A percentile compares a stretch with the other conserved stretches of the same genome.
Evolutionary conservation across 2,329 filamentous ascomycete genomes (phyloP).

Genomic region (Xylariaceae sp.): DNA sequence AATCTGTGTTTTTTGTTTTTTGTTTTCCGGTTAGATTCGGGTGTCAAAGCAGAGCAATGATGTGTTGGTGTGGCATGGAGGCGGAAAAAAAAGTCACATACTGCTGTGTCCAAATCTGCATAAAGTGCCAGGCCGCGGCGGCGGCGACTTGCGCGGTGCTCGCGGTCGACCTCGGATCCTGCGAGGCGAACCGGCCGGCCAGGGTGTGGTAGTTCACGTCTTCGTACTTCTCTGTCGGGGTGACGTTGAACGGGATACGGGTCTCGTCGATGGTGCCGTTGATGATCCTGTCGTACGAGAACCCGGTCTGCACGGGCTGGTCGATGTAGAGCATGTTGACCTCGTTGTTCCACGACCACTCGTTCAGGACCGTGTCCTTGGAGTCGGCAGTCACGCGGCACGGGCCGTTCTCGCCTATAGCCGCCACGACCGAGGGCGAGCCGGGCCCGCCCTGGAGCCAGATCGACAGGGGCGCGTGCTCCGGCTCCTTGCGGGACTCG

Average conservation of each 20-base stretch:
- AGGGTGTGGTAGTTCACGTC: neutral
- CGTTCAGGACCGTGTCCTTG: constrained; percentile 29
- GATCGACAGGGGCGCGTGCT: constrained; percentile 51
- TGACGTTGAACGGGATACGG: constrained; percentile 17
- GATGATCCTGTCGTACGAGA: constrained; percentile 20
- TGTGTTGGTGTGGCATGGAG: too few species aligned
- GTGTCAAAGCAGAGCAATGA: too few species aligned
- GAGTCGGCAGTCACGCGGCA: constrained; percentile 46
- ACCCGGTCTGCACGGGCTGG: constrained; percentile 41
- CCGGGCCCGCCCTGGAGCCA: constrained; percentile 60
- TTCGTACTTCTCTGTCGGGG: neutral
- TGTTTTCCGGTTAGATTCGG: too few species aligned
- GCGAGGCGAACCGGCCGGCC: neutral
- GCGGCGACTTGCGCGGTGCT: constrained; percentile 6
- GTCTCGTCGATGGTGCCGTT: constrained; percentile 30
- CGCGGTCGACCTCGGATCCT: neutral
- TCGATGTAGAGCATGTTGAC: constrained; percentile 39
- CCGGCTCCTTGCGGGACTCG: constrained; percentile 46
- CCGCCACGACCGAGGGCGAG: constrained; percentile 48
- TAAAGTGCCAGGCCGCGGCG: constrained; percentile 10
- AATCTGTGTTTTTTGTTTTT: too few species aligned
- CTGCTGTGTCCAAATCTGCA: constrained; percentile 12
- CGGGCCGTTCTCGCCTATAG: constrained; percentile 39
- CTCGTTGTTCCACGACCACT: constrained; percentile 4
- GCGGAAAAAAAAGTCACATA: neutral